A percentile compares a stretch with the other conserved stretches of the same genome.
These are phyloP conservation scores for Moniliella sp. DNA, from an alignment of 1,284 basidiomycete genomes.

Conservation along the genomic window DNA sequence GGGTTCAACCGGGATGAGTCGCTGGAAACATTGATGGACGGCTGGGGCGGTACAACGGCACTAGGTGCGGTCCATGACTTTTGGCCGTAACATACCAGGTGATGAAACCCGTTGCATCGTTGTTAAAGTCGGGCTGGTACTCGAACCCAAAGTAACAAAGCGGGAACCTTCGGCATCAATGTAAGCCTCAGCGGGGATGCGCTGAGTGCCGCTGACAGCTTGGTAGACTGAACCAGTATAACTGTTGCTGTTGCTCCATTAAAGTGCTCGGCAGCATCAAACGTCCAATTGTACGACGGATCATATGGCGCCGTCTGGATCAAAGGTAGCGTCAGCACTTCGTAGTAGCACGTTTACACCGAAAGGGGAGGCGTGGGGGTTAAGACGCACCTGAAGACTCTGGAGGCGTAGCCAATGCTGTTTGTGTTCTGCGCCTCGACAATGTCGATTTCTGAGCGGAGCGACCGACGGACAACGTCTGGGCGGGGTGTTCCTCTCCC, in stretches of 20 bases:
- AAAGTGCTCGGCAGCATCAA: too few species aligned
- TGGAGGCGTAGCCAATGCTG: constrained; percentile 17
- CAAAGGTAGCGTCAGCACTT: too few species aligned
- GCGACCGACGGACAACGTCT: constrained; percentile 21
- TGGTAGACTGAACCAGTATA: constrained; percentile 27
- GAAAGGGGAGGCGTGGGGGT: too few species aligned
- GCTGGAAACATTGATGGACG: constrained; percentile 11
- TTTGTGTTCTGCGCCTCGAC: constrained; percentile 40
- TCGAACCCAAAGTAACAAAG: constrained; percentile 26
- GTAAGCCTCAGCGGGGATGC: constrained; percentile 18
- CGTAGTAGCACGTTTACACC: too few species aligned
- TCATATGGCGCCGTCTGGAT: constrained; percentile 11
- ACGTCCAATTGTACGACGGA: too few species aligned
- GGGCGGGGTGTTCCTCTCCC: constrained; percentile 23
- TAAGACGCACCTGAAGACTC: constrained; percentile 29
- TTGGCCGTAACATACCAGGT: constrained; percentile 28
- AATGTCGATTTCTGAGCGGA: constrained; percentile 30
- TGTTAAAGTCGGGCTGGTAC: constrained; percentile 24
- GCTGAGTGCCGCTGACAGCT: constrained; percentile 21
- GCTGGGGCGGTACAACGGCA: constrained; percentile 7
- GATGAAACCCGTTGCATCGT: constrained; percentile 13
- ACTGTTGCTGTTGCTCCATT: too few species aligned
- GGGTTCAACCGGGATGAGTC: constrained; percentile 25
- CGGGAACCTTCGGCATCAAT: constrained; percentile 6
- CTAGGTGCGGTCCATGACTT: constrained; percentile 20